These are phyloP conservation scores for Solanum appendiculatum DNA, from an alignment of 257 asterid species.

Conservation along the genomic window DNA sequence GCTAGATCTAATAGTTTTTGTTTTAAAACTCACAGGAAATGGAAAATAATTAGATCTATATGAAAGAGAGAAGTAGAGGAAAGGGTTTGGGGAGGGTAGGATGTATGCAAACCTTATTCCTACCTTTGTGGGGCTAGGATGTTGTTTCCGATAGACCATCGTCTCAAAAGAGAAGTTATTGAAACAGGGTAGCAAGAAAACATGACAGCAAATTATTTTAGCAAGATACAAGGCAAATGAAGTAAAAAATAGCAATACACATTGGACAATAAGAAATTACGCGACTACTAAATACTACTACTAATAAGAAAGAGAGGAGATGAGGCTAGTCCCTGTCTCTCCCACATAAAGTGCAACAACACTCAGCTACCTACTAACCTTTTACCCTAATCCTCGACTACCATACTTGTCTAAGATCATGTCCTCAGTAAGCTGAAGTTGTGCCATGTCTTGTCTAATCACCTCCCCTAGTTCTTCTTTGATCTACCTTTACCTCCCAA, in stretches of 20 bases:
- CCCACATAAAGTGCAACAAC: neutral
- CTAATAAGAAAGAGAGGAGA: neutral
- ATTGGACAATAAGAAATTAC: neutral
- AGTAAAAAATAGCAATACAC: neutral
- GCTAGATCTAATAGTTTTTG: neutral
- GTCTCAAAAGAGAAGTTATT: neutral
- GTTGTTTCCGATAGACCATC: neutral
- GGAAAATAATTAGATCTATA: neutral
- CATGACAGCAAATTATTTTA: neutral
- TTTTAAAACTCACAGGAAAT: neutral
- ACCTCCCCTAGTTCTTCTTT: neutral
- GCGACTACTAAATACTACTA: neutral
- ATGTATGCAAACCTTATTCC: neutral
- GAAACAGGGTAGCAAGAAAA: neutral
- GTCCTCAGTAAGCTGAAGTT: neutral
- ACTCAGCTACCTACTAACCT: neutral
- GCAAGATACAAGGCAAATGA: neutral
- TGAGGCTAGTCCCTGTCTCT: neutral
- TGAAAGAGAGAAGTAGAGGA: neutral
- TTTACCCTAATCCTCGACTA: neutral
- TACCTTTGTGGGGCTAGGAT: neutral
- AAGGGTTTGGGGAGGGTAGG: neutral
- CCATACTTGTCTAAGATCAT: neutral
- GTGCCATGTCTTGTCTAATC: neutral
- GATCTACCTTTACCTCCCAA: neutral